These are phyloP conservation scores for Phytophthora chlamydospora DNA, from an alignment of 352 stramenopile genomes.

Conservation along the genomic window DNA sequence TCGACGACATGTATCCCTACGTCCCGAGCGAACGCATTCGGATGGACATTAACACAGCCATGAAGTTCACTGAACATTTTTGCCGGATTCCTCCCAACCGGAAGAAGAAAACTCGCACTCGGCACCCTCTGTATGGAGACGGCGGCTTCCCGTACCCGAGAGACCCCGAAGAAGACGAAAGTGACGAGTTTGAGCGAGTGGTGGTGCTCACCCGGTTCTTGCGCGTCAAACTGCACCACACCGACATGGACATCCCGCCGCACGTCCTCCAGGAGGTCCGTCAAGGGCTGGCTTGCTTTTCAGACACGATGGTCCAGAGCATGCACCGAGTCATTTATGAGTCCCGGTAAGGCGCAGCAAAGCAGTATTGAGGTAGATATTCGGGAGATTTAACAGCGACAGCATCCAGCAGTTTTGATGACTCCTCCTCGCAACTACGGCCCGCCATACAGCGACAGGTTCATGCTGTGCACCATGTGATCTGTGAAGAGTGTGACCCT, in stretches of 20 bases:
- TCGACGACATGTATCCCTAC: constrained; percentile 64
- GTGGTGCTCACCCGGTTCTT: constrained; percentile 45
- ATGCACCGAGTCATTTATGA: constrained; percentile 49
- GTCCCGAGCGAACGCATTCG: constrained; percentile 41
- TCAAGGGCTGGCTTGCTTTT: constrained; percentile 40
- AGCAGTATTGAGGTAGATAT: constrained; percentile 21
- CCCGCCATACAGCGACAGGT: constrained; percentile 29
- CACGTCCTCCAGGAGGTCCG: constrained; percentile 43
- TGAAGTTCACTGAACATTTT: constrained; percentile 50
- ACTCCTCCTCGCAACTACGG: not conserved
- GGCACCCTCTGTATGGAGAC: constrained; percentile 20
- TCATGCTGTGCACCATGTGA: constrained; percentile 41
- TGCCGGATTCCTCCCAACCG: constrained; percentile 30
- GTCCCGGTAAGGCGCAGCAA: constrained; percentile 17
- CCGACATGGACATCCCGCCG: constrained; percentile 37
- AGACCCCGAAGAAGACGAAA: constrained; percentile 21
- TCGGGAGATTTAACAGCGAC: constrained; percentile 12
- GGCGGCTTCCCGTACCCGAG: constrained; percentile 20
- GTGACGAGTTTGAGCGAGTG: constrained; percentile 39
- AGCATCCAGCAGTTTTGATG: constrained; percentile 24
- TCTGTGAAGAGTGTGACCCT: constrained; percentile 24
- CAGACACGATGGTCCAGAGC: constrained; percentile 45
- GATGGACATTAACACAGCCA: constrained; percentile 54
- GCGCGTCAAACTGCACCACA: constrained; percentile 42
- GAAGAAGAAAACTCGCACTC: constrained; percentile 24